These are phyloP conservation scores for Parascedosporium putredinis DNA, from an alignment of 2,329 filamentous ascomycete genomes.

Conservation along the genomic window DNA sequence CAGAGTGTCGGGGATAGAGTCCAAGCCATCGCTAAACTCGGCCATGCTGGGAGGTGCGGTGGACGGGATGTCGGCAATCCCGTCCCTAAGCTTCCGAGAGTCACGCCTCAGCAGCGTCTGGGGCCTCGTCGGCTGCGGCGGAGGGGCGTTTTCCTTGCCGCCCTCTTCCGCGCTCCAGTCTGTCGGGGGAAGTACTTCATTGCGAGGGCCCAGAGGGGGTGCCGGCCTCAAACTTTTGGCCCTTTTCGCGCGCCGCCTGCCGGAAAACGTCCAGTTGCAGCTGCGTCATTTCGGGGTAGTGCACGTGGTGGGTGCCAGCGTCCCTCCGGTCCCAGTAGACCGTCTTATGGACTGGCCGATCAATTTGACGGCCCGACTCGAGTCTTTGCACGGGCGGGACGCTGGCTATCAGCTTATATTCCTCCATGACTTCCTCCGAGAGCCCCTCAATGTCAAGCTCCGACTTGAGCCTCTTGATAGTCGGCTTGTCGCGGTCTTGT, in stretches of 20 bases:
- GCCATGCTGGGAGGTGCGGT: constrained; percentile 12
- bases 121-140: not conserved
- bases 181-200: constrained; percentile 48
- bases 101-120: constrained; percentile 15
- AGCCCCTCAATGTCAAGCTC: constrained; percentile 28
- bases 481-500: constrained; percentile 28
- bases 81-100: constrained; percentile 16
- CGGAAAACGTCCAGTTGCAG: constrained; percentile 46
- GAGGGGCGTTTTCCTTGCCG: constrained; percentile 8
- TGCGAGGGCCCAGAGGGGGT: constrained; percentile 44
- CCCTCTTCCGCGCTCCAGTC: constrained; percentile 15
- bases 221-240: constrained; percentile 43
- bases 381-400: constrained; percentile 38
- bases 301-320: constrained; percentile 45
- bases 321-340: constrained; percentile 48
- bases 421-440: constrained; percentile 26
- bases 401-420: constrained; percentile 35
- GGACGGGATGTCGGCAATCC: constrained; percentile 15
- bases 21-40: constrained; percentile 13
- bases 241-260: constrained; percentile 36
- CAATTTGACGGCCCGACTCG: constrained; percentile 45
- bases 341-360: constrained; percentile 43
- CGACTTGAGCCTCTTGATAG: constrained; percentile 46
- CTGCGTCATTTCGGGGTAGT: constrained; percentile 55
- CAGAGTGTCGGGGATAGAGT: constrained; percentile 25